Conservation (phyloP, 345 rosid species). For the Lagerstroemia speciosa region DNA sequence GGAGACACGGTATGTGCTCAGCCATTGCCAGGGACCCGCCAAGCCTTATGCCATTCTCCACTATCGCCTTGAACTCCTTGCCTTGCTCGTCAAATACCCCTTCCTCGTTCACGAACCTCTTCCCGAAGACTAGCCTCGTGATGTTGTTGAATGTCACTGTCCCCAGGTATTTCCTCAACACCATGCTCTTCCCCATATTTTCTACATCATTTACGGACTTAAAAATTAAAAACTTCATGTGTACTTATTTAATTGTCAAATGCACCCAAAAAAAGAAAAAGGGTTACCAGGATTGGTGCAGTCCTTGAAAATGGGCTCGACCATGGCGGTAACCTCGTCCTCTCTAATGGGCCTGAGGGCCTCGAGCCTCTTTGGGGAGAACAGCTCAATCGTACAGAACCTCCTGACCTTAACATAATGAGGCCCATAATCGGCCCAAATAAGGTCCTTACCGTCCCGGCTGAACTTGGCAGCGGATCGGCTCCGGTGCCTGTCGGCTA, state of each 20-base stretch:
- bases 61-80: conserved; percentile 72
- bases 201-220: conserved; percentile 27
- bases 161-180: conserved; percentile 63
- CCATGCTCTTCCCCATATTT: conserved; percentile 35
- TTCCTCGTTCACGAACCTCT: conserved; percentile 68
- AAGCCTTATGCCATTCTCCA: conserved; percentile 60
- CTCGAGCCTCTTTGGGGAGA: conserved; percentile 67
- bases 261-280: background rate
- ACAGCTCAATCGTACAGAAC: conserved; percentile 82
- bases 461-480: conserved; percentile 72
- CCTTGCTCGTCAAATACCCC: conserved; percentile 81
- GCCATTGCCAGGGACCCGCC: conserved; percentile 76
- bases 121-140: conserved; percentile 87
- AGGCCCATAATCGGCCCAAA: conserved; percentile 98
- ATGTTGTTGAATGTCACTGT: conserved; percentile 94
- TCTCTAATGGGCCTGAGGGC: conserved; percentile 77
- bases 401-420: conserved; percentile 91
- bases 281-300: conserved; percentile 54
- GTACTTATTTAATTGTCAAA: too few relatives aligned
- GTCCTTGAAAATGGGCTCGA: conserved; percentile 59
- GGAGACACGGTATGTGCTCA: conserved; percentile 93
- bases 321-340: conserved; percentile 90
- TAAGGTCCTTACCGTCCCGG: conserved; percentile 74
- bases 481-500: conserved; percentile 70
- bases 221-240: too few relatives aligned